These are phyloP conservation scores for Suzukiozyma palmioleophila DNA, from an alignment of 1,139 yeast species.

Conservation along the genomic window DNA sequence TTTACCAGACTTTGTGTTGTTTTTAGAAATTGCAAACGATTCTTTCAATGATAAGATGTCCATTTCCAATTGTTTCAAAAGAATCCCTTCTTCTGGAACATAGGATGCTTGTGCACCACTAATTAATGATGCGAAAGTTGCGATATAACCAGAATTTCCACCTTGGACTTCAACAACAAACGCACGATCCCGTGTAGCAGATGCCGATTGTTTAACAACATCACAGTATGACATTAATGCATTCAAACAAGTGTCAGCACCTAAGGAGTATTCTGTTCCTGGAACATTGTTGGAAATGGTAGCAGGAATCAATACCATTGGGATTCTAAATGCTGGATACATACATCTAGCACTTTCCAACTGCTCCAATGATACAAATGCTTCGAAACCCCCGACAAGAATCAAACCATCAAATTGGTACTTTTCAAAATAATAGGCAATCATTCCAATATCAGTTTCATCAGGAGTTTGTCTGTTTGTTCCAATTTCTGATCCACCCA, in stretches of 20 bases:
- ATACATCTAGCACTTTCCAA: slow-evolving; percentile 56
- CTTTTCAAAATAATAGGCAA: slow-evolving; percentile 74
- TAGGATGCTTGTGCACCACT: slow-evolving; percentile 75
- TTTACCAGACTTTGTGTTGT: slow-evolving; percentile 73
- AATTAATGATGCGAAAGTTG: slow-evolving; percentile 62
- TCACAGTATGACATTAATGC: slow-evolving; percentile 73
- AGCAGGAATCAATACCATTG: slow-evolving; percentile 77
- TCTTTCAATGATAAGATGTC: slow-evolving; percentile 57
- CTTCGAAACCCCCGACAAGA: slow-evolving; percentile 79
- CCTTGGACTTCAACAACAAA: slow-evolving; percentile 86
- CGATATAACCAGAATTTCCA: slow-evolving; percentile 77
- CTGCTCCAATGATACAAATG: slow-evolving; percentile 65
- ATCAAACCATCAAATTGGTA: slow-evolving; percentile 69
- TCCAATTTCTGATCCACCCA: slow-evolving; percentile 81
- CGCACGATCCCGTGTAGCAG: slow-evolving; percentile 72
- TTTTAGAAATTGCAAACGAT: slow-evolving; percentile 54
- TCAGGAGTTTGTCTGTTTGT: slow-evolving; percentile 71
- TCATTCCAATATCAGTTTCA: slow-evolving; percentile 63
- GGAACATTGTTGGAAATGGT: slow-evolving; percentile 83
- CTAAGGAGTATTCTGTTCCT: slow-evolving; percentile 77
- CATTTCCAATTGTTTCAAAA: slow-evolving; percentile 53
- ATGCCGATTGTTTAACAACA: slow-evolving; percentile 73
- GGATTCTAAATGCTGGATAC: slow-evolving; percentile 73
- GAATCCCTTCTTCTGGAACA: slow-evolving; percentile 68
- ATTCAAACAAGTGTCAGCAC: slow-evolving; percentile 76